Evolutionary conservation across 768 basidiomycete species (phyloP).

Genomic region (Boletus rubropictus): DNA sequence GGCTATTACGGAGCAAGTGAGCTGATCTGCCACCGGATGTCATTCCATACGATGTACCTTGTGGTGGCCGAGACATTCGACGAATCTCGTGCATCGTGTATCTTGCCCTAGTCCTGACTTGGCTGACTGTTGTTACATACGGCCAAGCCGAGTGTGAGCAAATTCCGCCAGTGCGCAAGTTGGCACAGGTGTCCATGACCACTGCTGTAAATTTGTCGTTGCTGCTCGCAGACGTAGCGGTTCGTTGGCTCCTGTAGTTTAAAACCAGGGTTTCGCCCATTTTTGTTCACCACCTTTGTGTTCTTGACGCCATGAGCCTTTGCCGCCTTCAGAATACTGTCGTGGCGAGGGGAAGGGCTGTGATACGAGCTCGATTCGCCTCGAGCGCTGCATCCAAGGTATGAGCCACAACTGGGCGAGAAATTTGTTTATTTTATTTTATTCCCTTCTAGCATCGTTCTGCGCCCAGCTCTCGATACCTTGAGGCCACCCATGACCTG

Average conservation of each 20-base stretch:
- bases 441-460: constrained; percentile 5
- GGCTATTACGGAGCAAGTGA: constrained; percentile 41
- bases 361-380: constrained; percentile 13
- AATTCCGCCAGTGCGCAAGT: constrained; percentile 7
- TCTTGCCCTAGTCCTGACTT: background rate
- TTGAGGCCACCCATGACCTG: constrained; percentile 24
- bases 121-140: background rate
- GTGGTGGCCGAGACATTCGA: background rate
- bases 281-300: background rate
- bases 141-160: constrained; percentile 5
- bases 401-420: background rate
- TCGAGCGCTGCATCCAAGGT: constrained; percentile 22
- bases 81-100: background rate
- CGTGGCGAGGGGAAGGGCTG: constrained; percentile 1
- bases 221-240: background rate
- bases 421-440: background rate
- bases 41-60: constrained; percentile 1
- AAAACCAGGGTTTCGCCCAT: background rate
- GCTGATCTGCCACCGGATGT: background rate
- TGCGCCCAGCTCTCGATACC: constrained; percentile 27
- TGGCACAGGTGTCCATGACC: background rate
- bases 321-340: constrained; percentile 6
- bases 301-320: constrained; percentile 13
- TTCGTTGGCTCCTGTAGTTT: constrained; percentile 10
- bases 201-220: constrained; percentile 17